Percentiles rank a stretch among this genome's conserved stretches.
Conservation (phyloP, 2,329 filamentous ascomycete species). For the Septoria petroselini region DNA sequence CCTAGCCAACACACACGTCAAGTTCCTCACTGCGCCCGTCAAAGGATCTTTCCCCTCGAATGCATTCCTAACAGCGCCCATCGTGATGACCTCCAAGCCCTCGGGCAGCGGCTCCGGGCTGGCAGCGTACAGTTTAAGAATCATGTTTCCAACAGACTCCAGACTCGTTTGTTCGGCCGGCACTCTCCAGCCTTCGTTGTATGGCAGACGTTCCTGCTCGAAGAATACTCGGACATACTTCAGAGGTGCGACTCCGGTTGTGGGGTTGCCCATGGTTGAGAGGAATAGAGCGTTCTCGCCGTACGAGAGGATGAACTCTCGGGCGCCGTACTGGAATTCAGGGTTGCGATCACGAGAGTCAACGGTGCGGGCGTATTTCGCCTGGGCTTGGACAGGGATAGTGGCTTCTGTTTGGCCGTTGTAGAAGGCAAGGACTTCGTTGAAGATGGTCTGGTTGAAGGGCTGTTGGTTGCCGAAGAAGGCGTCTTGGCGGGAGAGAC, state of each 20-base stretch:
- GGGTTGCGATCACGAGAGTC: slow-evolving; percentile 32
- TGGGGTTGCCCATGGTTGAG: slow-evolving; percentile 34
- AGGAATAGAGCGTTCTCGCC: slow-evolving; percentile 41
- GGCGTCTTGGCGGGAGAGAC: slow-evolving; percentile 35
- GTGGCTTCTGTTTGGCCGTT: slow-evolving; percentile 29
- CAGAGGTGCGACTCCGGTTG: slow-evolving; percentile 15
- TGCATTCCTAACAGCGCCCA: neutral
- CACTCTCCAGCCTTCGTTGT: slow-evolving; percentile 37
- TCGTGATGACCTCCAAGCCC: slow-evolving; percentile 16
- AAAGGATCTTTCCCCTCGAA: slow-evolving; percentile 5
- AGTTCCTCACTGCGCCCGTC: slow-evolving; percentile 1
- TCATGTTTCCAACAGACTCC: slow-evolving; percentile 23
- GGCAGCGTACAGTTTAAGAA: slow-evolving; percentile 21
- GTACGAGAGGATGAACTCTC: slow-evolving; percentile 38
- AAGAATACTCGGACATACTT: slow-evolving; percentile 21
- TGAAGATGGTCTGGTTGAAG: slow-evolving; percentile 38
- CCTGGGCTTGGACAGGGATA: slow-evolving; percentile 32
- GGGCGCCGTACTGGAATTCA: slow-evolving; percentile 34
- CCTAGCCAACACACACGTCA: slow-evolving; percentile 5
- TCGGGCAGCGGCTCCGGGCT: slow-evolving; percentile 22
- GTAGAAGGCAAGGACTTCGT: slow-evolving; percentile 32
- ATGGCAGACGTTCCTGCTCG: slow-evolving; percentile 39
- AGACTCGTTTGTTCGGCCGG: slow-evolving; percentile 25
- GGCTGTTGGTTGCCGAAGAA: slow-evolving; percentile 35
- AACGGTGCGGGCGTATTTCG: slow-evolving; percentile 35